Base-by-base conservation (phyloP, 441 rosid genomes). In the Isatis lusitanica region DNA sequence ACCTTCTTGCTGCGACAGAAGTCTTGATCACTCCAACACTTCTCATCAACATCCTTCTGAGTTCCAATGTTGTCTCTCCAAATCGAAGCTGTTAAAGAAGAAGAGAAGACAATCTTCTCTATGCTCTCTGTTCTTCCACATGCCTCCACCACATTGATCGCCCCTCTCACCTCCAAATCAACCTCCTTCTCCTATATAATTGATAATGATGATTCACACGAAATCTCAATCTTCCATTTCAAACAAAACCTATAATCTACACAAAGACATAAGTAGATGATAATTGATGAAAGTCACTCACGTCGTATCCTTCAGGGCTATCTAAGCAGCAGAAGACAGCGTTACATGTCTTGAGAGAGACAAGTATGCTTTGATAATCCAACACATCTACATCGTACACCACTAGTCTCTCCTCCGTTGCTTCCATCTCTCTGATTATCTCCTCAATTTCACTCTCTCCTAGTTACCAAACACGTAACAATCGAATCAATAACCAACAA, bases 81-180 rank as follows among this genome's bases (percentile, higher is more conserved):
- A 18, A 92, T 81, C 0, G 94, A 91, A 15, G 97, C 97, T 13
- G 92, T 85, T 17, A 92, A 76, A 9, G 97, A 92, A 71, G 94
- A 92, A 70, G 79, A 84, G 68, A 87, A 88, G 43, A 92, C 90
- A 50, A 90, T 64, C 77, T 92, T 92, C n/a, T 85, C 84, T 18
- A 88, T 74, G 46, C 66, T 76, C 18, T 84, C 83, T 47, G 90
- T 92, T 58, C 88, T 93, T 16, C 88, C 97, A 65, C 96, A 87
- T 11, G 96, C 97, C 82, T 92, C 97, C 52, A 90, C 87, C 48
- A 84, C 87, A 78, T 92, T 92, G 46, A 90, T 90, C 7, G 89
- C 94, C 78, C 93, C 96, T 78, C 94, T 84, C 7, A 86, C 92
- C 70, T 92, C 96, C 83, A 83, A 74, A 81, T 92, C 91, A 64